Evolutionary conservation across 495 filamentous ascomycete genomes (phyloP).

Genomic region (Penicillium nucicola): DNA sequence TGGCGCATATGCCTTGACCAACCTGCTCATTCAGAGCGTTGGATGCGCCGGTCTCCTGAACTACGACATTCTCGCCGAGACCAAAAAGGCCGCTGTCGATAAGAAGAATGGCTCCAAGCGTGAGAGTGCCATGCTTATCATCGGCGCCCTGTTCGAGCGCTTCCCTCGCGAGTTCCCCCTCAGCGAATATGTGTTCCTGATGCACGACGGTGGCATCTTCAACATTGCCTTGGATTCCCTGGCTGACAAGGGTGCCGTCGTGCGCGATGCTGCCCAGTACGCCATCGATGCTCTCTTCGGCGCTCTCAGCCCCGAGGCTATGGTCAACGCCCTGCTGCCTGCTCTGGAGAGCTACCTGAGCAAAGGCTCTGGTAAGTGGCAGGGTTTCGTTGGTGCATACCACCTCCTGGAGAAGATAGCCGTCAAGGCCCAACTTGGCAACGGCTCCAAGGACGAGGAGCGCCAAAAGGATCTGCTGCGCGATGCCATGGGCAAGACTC

Average conservation of each 20-base stretch:
- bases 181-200: constrained; percentile 75
- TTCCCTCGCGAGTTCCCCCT: constrained; percentile 74
- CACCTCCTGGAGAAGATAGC: constrained; percentile 85
- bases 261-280: constrained; percentile 90
- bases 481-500: constrained; percentile 86
- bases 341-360: constrained; percentile 68
- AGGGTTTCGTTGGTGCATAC: constrained; percentile 84
- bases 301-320: constrained; percentile 72
- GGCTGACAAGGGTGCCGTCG: constrained; percentile 84
- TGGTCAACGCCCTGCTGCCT: constrained; percentile 76
- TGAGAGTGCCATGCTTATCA: constrained; percentile 91
- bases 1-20: constrained; percentile 77
- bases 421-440: constrained; percentile 82
- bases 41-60: constrained; percentile 69
- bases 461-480: constrained; percentile 81
- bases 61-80: constrained; percentile 66
- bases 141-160: constrained; percentile 89
- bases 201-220: constrained; percentile 75
- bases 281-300: constrained; percentile 86
- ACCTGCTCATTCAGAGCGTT: constrained; percentile 72
- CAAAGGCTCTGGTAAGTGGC: constrained; percentile 88
- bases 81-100: constrained; percentile 85
- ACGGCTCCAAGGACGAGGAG: constrained; percentile 75
- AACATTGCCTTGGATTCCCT: constrained; percentile 75
- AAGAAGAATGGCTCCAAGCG: constrained; percentile 87